These are phyloP conservation scores for Russula brevipes DNA, from an alignment of 768 basidiomycete species.

Conservation along the genomic window DNA sequence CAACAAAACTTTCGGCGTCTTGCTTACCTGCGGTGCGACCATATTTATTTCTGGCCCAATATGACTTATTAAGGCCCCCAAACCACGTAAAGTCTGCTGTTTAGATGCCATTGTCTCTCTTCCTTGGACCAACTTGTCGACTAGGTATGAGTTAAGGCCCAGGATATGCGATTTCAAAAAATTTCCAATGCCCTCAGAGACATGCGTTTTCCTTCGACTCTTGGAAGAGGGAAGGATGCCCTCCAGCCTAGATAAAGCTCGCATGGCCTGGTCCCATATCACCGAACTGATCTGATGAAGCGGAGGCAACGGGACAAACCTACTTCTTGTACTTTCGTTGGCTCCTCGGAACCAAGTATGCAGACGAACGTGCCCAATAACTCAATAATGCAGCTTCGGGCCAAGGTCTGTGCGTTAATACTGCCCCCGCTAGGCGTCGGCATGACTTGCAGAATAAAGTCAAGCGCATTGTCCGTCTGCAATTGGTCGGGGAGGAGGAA, in stretches of 20 bases:
- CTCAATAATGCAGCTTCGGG: conserved; percentile 62
- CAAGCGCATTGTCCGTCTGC: conserved; percentile 53
- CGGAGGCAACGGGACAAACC: background rate
- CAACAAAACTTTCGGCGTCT: background rate
- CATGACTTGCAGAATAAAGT: conserved; percentile 61
- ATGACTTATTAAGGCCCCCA: conserved; percentile 64
- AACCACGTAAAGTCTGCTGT: conserved; percentile 69
- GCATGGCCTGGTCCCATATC: conserved; percentile 32
- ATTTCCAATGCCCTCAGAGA: conserved; percentile 40
- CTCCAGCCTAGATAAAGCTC: conserved; percentile 44
- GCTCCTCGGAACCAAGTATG: conserved; percentile 66
- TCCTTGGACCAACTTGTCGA: conserved; percentile 74
- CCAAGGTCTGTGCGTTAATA: conserved; percentile 44
- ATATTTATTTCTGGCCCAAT: conserved; percentile 68
- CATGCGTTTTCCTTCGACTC: conserved; percentile 29
- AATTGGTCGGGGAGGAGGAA: conserved; percentile 53
- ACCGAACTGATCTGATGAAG: background rate
- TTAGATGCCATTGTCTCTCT: conserved; percentile 67
- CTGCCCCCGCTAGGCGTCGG: conserved; percentile 37
- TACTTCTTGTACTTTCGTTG: conserved; percentile 36
- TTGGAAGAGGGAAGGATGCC: conserved; percentile 30
- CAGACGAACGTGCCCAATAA: conserved; percentile 74
- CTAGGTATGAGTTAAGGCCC: conserved; percentile 78
- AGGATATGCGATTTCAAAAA: conserved; percentile 77
- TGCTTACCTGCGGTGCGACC: conserved; percentile 78